phyloP scores from a whole-genome alignment of 176 grass and related monocot species.

The Otatea glauca region DNA sequence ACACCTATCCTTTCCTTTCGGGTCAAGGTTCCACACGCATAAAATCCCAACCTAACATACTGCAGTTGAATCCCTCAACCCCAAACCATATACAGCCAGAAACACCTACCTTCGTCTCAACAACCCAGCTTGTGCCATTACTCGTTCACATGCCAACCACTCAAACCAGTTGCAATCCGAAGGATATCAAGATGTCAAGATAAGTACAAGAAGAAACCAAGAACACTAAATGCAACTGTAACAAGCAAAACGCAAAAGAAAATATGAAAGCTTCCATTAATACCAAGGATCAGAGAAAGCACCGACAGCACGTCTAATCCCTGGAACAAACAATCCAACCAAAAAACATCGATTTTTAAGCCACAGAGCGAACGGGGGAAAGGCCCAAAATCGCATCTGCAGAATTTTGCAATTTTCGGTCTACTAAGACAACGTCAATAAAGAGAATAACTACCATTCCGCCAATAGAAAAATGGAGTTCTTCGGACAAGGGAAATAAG shows the following conservation, averaged over 20 bases:
- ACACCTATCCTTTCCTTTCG: constrained; percentile 43
- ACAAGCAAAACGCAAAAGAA: neutral
- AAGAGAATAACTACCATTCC: neutral
- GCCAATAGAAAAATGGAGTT: neutral
- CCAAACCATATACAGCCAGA: constrained; percentile 25
- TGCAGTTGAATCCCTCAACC: constrained; percentile 26
- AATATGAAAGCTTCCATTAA: neutral
- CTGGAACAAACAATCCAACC: neutral
- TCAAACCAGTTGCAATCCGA: constrained; percentile 27
- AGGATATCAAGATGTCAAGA: neutral
- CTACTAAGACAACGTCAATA: neutral
- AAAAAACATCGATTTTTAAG: no score
- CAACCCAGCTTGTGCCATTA: constrained; percentile 13
- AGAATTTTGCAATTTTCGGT: neutral
- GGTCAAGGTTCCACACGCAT: constrained; percentile 41
- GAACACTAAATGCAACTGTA: neutral
- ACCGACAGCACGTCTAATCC: neutral
- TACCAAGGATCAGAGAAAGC: constrained; percentile 20
- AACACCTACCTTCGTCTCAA: constrained; percentile 7
- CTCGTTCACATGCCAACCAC: constrained; percentile 42
- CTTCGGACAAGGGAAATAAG: constrained; percentile 11
- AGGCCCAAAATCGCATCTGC: neutral
- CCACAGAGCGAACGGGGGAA: neutral
- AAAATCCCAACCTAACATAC: constrained; percentile 39
- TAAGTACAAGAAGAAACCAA: neutral